A percentile compares a stretch with the other conserved stretches of the same genome.
Conservation (phyloP, 176 grass and related monocot genomes). For the Oryza australiensis region DNA sequence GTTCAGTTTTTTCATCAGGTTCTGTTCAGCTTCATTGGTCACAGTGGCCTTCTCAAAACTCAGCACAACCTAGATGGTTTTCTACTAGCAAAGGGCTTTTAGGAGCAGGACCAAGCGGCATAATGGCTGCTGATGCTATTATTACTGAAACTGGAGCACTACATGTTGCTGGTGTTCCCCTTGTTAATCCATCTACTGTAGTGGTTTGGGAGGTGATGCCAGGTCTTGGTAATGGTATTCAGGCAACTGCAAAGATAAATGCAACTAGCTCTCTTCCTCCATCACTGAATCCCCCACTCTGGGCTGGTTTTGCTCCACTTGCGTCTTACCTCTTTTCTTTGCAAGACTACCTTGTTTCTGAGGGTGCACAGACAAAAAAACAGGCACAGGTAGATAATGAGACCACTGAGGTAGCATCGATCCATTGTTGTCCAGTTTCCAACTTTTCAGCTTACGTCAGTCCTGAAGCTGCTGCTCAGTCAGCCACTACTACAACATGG, state of each 20-base stretch:
- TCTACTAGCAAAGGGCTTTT: constrained; percentile 96
- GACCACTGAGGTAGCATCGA: constrained; percentile 70
- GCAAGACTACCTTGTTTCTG: constrained; percentile 87
- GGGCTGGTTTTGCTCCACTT: constrained; percentile 77
- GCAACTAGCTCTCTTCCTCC: constrained; percentile 67
- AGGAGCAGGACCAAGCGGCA: constrained; percentile 93
- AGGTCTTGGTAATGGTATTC: constrained; percentile 87
- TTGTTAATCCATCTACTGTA: constrained; percentile 99
- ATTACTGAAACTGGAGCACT: constrained; percentile 86
- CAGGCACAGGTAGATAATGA: constrained; percentile 58
- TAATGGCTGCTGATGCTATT: constrained; percentile 99
- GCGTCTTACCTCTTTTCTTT: constrained; percentile 88
- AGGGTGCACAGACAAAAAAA: constrained; percentile 69
- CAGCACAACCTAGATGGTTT: constrained; percentile 80
- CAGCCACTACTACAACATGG: constrained; percentile 96
- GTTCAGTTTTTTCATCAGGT: constrained; percentile 98
- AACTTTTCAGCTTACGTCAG: constrained; percentile 99
- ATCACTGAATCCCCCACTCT: constrained; percentile 80
- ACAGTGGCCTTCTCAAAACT: constrained; percentile 80
- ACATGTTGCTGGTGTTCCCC: constrained; percentile 98
- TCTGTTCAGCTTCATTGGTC: constrained; percentile 99
- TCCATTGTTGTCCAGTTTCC: constrained; percentile 98
- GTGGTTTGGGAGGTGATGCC: constrained; percentile 99
- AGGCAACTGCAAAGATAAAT: constrained; percentile 83
- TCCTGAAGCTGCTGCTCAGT: constrained; percentile 95